Conservation (phyloP, 2,329 filamentous ascomycete species). For the Botrytis byssoidea region DNA sequence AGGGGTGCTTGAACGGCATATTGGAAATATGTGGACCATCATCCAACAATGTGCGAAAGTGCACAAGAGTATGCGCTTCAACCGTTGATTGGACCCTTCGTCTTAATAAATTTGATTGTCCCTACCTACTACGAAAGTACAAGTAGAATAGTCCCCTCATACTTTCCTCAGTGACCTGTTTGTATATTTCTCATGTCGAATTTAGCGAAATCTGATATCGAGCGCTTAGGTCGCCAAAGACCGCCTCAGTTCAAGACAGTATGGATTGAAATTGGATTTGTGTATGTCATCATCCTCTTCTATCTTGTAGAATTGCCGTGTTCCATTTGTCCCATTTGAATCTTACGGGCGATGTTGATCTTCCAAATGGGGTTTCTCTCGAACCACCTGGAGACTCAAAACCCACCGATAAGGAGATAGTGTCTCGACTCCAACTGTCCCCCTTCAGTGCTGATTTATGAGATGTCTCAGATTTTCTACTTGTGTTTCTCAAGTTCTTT, state of each 20-base stretch:
- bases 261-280: slow-evolving; percentile 22
- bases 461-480: slow-evolving; percentile 13
- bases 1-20: slow-evolving; percentile 8
- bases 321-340: neutral
- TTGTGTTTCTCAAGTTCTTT: slow-evolving; percentile 18
- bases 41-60: neutral
- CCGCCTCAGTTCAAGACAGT: slow-evolving; percentile 19
- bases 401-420: neutral
- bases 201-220: slow-evolving; percentile 17
- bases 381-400: neutral
- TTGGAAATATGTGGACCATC: neutral
- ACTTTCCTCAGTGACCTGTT: neutral
- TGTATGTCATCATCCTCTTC: slow-evolving; percentile 4
- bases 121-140: slow-evolving; percentile 3
- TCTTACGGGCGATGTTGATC: neutral
- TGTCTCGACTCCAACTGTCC: neutral
- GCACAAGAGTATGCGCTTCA: neutral
- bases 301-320: neutral
- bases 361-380: neutral
- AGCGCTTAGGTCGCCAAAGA: slow-evolving; percentile 21
- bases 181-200: slow-evolving; percentile 6
- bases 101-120: neutral
- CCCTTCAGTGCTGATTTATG: neutral
- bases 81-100: neutral
- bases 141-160: slow-evolving; percentile 8